phyloP scores from a whole-genome alignment of 495 filamentous ascomycete species.

The Clavariopsis aquatica region DNA sequence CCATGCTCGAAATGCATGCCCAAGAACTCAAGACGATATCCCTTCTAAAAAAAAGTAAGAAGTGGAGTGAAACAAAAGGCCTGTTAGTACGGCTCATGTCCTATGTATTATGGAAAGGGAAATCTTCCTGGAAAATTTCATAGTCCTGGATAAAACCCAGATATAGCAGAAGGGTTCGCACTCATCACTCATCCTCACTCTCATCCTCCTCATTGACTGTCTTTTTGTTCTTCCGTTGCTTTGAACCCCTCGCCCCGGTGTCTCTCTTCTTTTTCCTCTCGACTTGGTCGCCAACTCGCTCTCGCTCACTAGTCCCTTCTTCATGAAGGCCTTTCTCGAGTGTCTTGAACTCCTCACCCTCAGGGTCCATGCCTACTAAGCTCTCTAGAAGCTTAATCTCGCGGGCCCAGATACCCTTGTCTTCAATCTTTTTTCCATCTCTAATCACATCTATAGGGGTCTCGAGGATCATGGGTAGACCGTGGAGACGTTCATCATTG shows the following conservation, averaged over 20 bases:
- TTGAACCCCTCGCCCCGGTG: neutral
- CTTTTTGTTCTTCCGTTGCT: neutral
- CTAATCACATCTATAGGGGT: slow-evolving; percentile 81
- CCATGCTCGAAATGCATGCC: too few relatives aligned
- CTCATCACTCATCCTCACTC: neutral
- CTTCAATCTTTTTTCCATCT: slow-evolving; percentile 76
- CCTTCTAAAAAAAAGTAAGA: too few relatives aligned
- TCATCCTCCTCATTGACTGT: neutral
- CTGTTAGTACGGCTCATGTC: too few relatives aligned
- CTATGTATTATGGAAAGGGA: too few relatives aligned
- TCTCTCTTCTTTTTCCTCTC: slow-evolving; percentile 62
- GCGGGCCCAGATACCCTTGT: slow-evolving; percentile 46
- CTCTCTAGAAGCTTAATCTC: slow-evolving; percentile 70
- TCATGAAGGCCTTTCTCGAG: slow-evolving; percentile 66
- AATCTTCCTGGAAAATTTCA: too few relatives aligned
- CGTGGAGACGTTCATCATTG: slow-evolving; percentile 75
- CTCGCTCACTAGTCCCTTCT: slow-evolving; percentile 67
- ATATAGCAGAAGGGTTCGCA: too few relatives aligned
- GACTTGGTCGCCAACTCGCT: slow-evolving; percentile 73
- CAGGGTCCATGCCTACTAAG: slow-evolving; percentile 77
- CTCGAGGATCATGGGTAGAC: slow-evolving; percentile 88
- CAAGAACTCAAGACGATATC: too few relatives aligned
- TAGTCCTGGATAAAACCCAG: too few relatives aligned
- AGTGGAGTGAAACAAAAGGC: too few relatives aligned
- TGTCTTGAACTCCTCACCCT: slow-evolving; percentile 65